These are phyloP conservation scores for Xylariales sp. DNA, from an alignment of 2,329 filamentous ascomycete species.

Conservation along the genomic window DNA sequence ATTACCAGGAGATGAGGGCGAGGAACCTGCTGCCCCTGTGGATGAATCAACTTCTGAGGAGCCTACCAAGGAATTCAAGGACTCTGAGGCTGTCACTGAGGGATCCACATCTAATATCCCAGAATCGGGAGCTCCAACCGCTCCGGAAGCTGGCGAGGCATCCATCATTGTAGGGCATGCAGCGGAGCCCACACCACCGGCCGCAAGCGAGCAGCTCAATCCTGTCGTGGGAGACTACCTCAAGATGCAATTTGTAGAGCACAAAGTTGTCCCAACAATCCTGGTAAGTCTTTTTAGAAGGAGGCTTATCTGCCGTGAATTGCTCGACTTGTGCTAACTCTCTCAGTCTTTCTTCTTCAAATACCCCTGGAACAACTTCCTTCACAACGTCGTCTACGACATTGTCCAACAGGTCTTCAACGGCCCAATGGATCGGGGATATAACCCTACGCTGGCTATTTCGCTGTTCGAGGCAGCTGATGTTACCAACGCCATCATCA, in stretches of 20 bases:
- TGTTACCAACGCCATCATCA: conserved; percentile 86
- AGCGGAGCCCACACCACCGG: conserved; percentile 15
- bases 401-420: conserved; percentile 99
- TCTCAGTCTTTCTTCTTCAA: conserved; percentile 90
- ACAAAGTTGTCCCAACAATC: conserved; percentile 92
- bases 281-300: no score
- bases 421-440: conserved; percentile 93
- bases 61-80: not conserved
- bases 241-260: conserved; percentile 94
- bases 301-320: no score
- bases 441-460: conserved; percentile 82
- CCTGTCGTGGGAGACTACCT: conserved; percentile 91
- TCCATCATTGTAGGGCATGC: conserved; percentile 24
- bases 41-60: not conserved
- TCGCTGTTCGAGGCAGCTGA: conserved; percentile 89
- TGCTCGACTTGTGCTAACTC: no score
- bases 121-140: conserved; percentile 5
- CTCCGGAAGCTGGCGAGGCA: conserved; percentile 20
- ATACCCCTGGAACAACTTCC: conserved; percentile 99
- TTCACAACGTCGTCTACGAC: conserved; percentile 98
- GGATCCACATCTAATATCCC: conserved; percentile 4
- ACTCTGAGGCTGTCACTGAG: not conserved
- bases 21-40: not conserved
- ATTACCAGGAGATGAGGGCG: not conserved
- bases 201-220: conserved; percentile 25